These are phyloP conservation scores for Pezicula rhizophila DNA, from an alignment of 2,329 filamentous ascomycete species.

Conservation along the genomic window DNA sequence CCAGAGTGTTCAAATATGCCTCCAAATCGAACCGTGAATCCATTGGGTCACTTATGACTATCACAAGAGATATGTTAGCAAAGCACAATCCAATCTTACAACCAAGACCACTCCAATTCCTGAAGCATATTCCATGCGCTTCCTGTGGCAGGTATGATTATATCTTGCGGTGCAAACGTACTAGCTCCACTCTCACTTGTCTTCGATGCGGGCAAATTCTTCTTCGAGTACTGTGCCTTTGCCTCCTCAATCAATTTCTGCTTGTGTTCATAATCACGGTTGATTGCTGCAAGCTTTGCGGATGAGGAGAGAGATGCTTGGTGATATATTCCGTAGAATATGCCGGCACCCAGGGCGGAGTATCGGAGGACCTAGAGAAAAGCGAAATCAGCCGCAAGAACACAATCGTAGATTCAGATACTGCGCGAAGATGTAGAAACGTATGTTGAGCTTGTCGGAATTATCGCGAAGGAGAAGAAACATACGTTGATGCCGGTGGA, in stretches of 20 bases:
- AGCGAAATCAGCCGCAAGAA: conserved; percentile 1
- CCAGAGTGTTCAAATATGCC: conserved; percentile 65
- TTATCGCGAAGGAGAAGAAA: conserved; percentile 17
- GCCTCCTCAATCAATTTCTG: conserved; percentile 86
- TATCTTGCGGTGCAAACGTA: conserved; percentile 20
- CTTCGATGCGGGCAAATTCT: conserved; percentile 48
- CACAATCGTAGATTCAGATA: neutral
- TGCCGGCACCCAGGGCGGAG: conserved; percentile 83
- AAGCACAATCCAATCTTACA: neutral
- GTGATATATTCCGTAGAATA: conserved; percentile 95
- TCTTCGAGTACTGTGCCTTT: conserved; percentile 84
- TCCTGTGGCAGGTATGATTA: too few relatives aligned
- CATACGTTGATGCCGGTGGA: conserved; percentile 48
- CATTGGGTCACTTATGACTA: conserved; percentile 69
- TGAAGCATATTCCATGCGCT: too few relatives aligned
- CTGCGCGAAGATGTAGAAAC: neutral
- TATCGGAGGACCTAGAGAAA: conserved; percentile 81
- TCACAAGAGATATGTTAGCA: conserved; percentile 10
- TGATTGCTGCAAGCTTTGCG: conserved; percentile 62
- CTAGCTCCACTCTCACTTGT: conserved; percentile 30
- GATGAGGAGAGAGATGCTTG: conserved; percentile 72
- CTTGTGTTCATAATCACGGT: conserved; percentile 87
- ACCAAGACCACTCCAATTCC: neutral
- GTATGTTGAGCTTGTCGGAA: neutral
- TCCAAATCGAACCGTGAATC: conserved; percentile 93